These are phyloP conservation scores for Volvox carteri DNA, from an alignment of 163 green algal genomes.

Conservation along the genomic window DNA sequence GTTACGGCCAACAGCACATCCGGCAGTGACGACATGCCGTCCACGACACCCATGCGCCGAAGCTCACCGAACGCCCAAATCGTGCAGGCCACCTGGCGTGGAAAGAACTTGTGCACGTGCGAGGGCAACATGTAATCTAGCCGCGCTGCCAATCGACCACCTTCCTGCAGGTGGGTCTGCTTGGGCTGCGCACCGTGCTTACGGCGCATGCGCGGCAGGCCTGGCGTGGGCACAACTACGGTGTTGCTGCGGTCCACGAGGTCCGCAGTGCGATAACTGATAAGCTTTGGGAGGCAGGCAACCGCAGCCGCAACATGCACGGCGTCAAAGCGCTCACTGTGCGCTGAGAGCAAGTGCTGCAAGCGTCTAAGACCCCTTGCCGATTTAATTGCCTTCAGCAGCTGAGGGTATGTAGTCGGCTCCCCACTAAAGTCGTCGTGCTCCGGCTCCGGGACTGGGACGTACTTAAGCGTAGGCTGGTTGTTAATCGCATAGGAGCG, in stretches of 20 bases:
- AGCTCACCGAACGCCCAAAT: constrained; percentile 64
- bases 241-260: constrained; percentile 18
- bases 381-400: constrained; percentile 44
- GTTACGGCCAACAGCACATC: constrained; percentile 37
- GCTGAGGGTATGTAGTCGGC: constrained; percentile 60
- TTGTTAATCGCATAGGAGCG: constrained; percentile 50
- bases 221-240: not conserved
- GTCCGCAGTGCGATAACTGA: constrained; percentile 44
- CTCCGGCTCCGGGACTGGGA: constrained; percentile 23
- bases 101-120: constrained; percentile 35
- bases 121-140: constrained; percentile 12
- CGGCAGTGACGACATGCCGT: constrained; percentile 15
- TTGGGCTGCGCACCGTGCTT: constrained; percentile 18
- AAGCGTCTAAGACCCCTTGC: constrained; percentile 47
- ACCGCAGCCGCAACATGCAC: constrained; percentile 62
- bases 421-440: constrained; percentile 42
- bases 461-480: constrained; percentile 35
- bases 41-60: constrained; percentile 3
- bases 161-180: not conserved
- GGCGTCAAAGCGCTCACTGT: constrained; percentile 54
- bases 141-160: not conserved
- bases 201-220: not conserved
- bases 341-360: constrained; percentile 53
- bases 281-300: constrained; percentile 53
- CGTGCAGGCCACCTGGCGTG: constrained; percentile 58